These are phyloP conservation scores for Ceratocystis harringtonii DNA, from an alignment of 2,329 filamentous ascomycete genomes.

Conservation along the genomic window DNA sequence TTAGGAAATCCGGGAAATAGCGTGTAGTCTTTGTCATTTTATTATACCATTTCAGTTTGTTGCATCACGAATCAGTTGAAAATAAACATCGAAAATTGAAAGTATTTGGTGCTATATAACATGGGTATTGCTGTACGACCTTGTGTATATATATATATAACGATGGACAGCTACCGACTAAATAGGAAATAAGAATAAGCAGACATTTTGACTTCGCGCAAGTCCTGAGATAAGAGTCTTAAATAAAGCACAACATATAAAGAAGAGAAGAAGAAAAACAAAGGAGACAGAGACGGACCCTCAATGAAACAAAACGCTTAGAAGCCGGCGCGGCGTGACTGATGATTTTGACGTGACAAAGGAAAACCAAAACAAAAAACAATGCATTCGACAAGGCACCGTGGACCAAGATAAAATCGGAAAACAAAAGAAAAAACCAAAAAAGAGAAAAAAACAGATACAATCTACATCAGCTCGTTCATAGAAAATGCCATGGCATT, in stretches of 20 bases:
- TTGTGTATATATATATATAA: not conserved
- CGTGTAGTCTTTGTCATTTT: not conserved
- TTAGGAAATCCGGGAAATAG: not conserved
- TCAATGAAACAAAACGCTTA: not conserved
- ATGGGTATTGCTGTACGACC: not conserved
- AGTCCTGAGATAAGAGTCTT: not conserved
- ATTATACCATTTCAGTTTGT: not conserved
- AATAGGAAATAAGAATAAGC: not conserved
- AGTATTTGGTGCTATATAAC: not conserved
- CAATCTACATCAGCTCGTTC: not conserved
- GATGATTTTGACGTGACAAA: constrained; percentile 4
- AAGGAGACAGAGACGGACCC: not conserved
- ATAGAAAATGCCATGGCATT: constrained; percentile 9
- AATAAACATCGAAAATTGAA: not conserved
- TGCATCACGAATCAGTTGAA: not conserved
- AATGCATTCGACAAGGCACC: not conserved
- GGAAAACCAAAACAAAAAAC: not conserved
- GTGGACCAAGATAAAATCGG: not conserved
- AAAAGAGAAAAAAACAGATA: not conserved
- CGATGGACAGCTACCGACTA: not conserved
- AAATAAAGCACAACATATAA: not conserved
- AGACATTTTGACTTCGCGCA: constrained; percentile 1
- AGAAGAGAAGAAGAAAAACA: not conserved
- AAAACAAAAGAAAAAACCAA: not conserved
- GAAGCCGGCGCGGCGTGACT: not conserved